Evolutionary conservation across 2,329 filamentous ascomycete species (phyloP), one percentile per base, ranked within the genome.

Genomic region (Pseudogymnoascus sp.): DNA sequence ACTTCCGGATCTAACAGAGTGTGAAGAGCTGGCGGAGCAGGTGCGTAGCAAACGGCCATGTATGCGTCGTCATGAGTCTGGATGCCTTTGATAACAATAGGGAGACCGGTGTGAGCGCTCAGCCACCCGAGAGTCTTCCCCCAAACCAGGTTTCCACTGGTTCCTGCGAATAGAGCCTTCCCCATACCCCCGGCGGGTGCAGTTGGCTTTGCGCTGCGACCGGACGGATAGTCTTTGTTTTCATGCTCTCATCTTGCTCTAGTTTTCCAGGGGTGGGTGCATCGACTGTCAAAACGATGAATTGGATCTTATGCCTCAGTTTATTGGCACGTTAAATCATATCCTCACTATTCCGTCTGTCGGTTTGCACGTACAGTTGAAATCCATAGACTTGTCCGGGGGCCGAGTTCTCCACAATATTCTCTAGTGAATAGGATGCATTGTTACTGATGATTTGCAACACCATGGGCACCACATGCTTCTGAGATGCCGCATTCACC

Each of bases 61-160:
- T 78, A 76, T 14, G 87, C 87, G 72, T 91, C 88, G 39, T 78
- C 76, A 0, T 83, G 81, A 11, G 81, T 83, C 74, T 90, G 87
- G 16, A 91, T 82, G 0, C 88, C 88, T 72, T 91, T 91, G 26
- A 91, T 60, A 66, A 86, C 75, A 77, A 90, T 67, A 69, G 85
- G 76, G 5, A 84, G 77, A 1, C 74, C 78, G 33, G 83, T 80
- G 62, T 78, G 74, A 71, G 77, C 79, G 76, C 85, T 83, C 21
- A 90, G 70, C 85, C 87, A 90, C 4, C 78, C 75, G 1, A 90
- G 77, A 70, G 88, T 87, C 49, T 82, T 78, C 87, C 87, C 91
- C 7, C 68, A 79, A 11, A 85, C 74, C 82, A 83, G 31, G 74
- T 69, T 12, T 81, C 81, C 79, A 86, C 80, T 23, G 19, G 64